These are phyloP conservation scores for Carex arenaria DNA, from an alignment of 202 grass and related monocot genomes.

Conservation along the genomic window DNA sequence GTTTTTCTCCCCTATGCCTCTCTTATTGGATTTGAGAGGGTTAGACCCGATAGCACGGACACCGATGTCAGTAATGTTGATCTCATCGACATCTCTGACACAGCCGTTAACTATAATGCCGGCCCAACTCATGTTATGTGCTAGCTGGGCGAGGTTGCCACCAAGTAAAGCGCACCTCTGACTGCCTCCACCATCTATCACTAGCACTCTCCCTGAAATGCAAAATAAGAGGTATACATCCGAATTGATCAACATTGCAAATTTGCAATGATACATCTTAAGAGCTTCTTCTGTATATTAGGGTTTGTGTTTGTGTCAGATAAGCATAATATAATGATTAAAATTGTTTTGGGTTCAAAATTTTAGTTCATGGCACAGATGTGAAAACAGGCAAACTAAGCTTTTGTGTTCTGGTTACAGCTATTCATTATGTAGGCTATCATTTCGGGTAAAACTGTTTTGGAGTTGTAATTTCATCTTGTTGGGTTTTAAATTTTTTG, in stretches of 20 bases:
- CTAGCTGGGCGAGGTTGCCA: constrained; percentile 40
- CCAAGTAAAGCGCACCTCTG: constrained; percentile 40
- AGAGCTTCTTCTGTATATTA: not conserved
- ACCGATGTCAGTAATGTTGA: constrained; percentile 73
- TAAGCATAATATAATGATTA: not conserved
- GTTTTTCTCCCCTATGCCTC: constrained; percentile 71
- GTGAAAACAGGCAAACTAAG: not conserved
- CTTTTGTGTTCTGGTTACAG: not conserved
- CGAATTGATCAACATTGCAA: not conserved
- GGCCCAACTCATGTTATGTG: constrained; percentile 41
- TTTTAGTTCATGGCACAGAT: not conserved
- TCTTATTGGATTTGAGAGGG: constrained; percentile 82
- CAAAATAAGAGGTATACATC: not conserved
- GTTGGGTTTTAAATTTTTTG: not conserved
- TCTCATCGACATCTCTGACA: constrained; percentile 82
- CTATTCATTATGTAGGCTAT: not conserved
- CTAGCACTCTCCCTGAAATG: constrained; percentile 27
- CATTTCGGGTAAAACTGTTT: not conserved
- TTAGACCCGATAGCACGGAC: constrained; percentile 68
- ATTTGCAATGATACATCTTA: not conserved
- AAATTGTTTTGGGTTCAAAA: not conserved
- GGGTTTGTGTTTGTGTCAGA: not conserved
- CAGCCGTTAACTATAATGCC: constrained; percentile 42
- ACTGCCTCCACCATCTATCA: constrained; percentile 44
- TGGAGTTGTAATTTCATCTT: not conserved